These are phyloP conservation scores for Diaporthe helianthi DNA, from an alignment of 2,329 filamentous ascomycete species.

Conservation along the genomic window DNA sequence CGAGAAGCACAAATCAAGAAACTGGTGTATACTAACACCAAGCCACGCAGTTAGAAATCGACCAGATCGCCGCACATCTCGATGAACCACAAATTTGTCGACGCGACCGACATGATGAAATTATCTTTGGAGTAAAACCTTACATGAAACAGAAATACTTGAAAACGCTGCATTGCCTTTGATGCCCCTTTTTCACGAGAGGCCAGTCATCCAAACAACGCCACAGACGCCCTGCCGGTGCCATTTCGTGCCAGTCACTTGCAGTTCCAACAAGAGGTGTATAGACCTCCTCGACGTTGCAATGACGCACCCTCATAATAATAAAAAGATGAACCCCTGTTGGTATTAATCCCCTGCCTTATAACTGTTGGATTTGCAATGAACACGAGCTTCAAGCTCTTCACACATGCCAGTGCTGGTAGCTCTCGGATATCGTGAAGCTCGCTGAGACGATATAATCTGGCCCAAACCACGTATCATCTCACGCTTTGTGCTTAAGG, in stretches of 20 bases:
- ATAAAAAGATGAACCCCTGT: not conserved
- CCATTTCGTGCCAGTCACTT: slow-evolving; percentile 1
- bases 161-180: slow-evolving; percentile 14
- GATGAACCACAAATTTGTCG: not conserved
- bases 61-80: no score
- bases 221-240: slow-evolving; percentile 21
- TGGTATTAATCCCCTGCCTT: not conserved
- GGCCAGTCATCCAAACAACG: slow-evolving; percentile 15
- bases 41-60: no score
- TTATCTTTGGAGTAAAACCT: not conserved
- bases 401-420: not conserved
- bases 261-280: not conserved
- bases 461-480: no score
- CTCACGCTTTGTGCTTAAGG: not conserved
- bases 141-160: not conserved
- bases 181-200: not conserved
- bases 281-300: not conserved
- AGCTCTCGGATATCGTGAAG: not conserved
- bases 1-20: no score
- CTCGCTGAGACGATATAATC: not conserved
- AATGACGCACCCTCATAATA: not conserved
- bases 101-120: not conserved
- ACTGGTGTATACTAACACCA: no score
- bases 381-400: not conserved
- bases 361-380: not conserved